Base-by-base conservation (phyloP, 1,284 basidiomycete genomes). In the Wallemia mellicola region DNA sequence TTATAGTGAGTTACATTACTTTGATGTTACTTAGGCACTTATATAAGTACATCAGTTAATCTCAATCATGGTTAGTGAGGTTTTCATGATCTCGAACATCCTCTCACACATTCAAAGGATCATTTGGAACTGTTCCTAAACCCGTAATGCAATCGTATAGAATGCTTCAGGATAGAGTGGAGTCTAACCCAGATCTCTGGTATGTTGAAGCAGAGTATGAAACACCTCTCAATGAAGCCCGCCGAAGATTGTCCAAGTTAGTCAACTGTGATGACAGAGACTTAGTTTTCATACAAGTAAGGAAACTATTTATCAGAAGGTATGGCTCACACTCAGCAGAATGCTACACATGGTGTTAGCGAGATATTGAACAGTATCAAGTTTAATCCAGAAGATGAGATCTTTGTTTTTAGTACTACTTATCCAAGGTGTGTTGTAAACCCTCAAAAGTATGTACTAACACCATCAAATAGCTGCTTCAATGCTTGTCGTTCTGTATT, bases 321-420 rank as follows among this genome's bases (percentile, higher is more conserved):
- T n/a, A n/a, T n/a, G n/a, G n/a, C n/a, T n/a, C 54, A 58, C 27
- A 69, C 0, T 72, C 74, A 7, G 19, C 22, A 57, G 2, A 85
- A 83, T 62, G 73, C 79, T 0, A 79, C 79, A 0, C 76, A 79
- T 63, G 83, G 80, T 1, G 63, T 86, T 48, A 79, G 79, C 64
- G 82, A 77, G 7, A 71, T 86, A 30, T 65, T 83, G 57, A 68
- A 74, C 54, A 83, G 82, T 64, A 72, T 86, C 26, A 69, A 72
- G 25, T 79, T 75, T 75, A 65, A 70, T 26, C 69, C 73, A 26
- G 75, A 73, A 2, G 77, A 79, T 28, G 55, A 57, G 24, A 26
- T 57, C 15, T 57, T 57, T 57, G 55, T 26, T 19, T 57, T 57
- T 24, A 27, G 25, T 24, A 24, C 55, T 11, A 11, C 38, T 48